These are phyloP conservation scores for Stellera chamaejasme DNA, from an alignment of 345 rosid species.

Conservation along the genomic window DNA sequence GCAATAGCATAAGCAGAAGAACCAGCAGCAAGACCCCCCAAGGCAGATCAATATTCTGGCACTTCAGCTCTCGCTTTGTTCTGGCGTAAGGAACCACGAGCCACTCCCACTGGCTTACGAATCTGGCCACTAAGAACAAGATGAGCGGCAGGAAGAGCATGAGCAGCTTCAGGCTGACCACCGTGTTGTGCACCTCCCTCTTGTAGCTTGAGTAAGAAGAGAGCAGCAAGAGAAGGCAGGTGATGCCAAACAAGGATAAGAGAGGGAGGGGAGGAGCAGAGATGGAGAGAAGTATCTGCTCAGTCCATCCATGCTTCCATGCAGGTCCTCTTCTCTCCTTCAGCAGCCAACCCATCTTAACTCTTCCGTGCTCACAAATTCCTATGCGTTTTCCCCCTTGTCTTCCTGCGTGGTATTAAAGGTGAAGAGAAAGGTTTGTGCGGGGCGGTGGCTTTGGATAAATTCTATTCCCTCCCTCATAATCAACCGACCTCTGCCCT, in stretches of 20 bases:
- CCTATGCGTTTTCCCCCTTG: not conserved
- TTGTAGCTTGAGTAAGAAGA: constrained; percentile 48
- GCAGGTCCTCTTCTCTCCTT: constrained; percentile 54
- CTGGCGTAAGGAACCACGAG: constrained; percentile 20
- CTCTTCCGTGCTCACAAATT: not conserved
- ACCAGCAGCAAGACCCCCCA: constrained; percentile 53
- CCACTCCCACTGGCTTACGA: constrained; percentile 21
- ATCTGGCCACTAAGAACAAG: constrained; percentile 33
- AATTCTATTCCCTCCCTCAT: constrained; percentile 36
- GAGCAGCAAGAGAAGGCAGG: constrained; percentile 34
- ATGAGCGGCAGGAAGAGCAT: constrained; percentile 52
- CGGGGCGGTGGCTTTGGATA: constrained; percentile 36
- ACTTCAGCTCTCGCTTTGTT: constrained; percentile 17
- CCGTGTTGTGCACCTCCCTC: constrained; percentile 34
- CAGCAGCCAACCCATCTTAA: constrained; percentile 45
- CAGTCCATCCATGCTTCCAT: constrained; percentile 64
- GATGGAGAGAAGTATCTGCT: constrained; percentile 34
- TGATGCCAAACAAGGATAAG: constrained; percentile 41
- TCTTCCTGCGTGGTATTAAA: not conserved
- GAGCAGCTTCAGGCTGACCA: constrained; percentile 42
- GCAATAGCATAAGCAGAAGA: constrained; percentile 42
- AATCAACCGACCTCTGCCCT: constrained; percentile 17
- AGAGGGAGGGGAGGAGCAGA: constrained; percentile 61
- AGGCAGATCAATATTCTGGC: constrained; percentile 30
- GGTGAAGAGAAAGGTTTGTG: not conserved